Conservation (phyloP, 768 basidiomycete genomes). For the Macrocybe gigantea region DNA sequence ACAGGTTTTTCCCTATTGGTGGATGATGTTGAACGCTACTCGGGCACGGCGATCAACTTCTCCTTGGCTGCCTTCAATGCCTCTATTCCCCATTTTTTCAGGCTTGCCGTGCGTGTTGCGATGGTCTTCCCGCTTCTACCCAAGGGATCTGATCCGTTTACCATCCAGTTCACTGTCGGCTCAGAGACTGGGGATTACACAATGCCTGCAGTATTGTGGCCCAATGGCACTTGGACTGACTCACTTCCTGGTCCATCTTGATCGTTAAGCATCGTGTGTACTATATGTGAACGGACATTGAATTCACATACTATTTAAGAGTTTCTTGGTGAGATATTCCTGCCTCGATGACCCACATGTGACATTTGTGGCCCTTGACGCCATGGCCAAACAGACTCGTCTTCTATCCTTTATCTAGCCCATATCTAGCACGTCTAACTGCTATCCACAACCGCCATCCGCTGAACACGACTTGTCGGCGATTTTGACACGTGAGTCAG, state of each 20-base stretch:
- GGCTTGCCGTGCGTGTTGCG: constrained; percentile 58
- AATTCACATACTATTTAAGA: too few relatives aligned
- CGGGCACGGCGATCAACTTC: constrained; percentile 66
- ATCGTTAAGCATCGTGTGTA: constrained; percentile 2
- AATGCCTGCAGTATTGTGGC: constrained; percentile 67
- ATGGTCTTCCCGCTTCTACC: neutral
- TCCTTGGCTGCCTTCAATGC: constrained; percentile 58
- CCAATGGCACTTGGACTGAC: constrained; percentile 80
- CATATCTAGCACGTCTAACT: too few relatives aligned
- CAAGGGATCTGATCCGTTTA: constrained; percentile 4
- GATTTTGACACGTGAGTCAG: too few relatives aligned
- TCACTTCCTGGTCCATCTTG: constrained; percentile 63
- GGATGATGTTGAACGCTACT: constrained; percentile 82
- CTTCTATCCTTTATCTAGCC: too few relatives aligned
- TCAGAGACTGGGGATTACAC: constrained; percentile 69
- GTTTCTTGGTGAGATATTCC: too few relatives aligned
- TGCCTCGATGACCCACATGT: too few relatives aligned
- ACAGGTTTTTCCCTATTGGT: constrained; percentile 74
- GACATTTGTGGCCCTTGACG: too few relatives aligned
- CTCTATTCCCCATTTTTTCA: constrained; percentile 68
- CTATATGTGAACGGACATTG: neutral
- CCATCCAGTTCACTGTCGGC: constrained; percentile 38
- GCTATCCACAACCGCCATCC: too few relatives aligned
- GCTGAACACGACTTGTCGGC: too few relatives aligned
- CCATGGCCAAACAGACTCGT: too few relatives aligned